Evolutionary conservation across 345 rosid genomes (phyloP).

Genomic region (Corchorus olitorius): DNA sequence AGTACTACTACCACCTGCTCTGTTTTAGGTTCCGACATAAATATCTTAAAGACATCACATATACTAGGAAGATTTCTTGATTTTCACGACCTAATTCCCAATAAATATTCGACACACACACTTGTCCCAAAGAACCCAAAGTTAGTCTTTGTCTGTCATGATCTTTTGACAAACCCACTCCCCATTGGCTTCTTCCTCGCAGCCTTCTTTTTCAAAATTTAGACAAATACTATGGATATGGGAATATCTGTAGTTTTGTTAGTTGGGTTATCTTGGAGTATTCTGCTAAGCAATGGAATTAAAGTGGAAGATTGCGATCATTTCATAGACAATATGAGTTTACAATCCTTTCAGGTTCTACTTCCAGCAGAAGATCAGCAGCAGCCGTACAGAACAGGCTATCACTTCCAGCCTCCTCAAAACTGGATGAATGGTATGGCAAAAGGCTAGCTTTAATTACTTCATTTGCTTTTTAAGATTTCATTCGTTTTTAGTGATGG

Average conservation of each 20-base stretch:
- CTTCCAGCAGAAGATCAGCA: not conserved
- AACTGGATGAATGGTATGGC: conserved; percentile 47
- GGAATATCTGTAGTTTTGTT: not conserved
- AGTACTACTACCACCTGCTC: not conserved
- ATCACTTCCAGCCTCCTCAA: conserved; percentile 42
- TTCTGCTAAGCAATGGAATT: conserved; percentile 18
- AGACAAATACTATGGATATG: not conserved
- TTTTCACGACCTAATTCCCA: not conserved
- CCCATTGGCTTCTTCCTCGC: conserved; percentile 1
- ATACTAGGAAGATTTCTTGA: not conserved
- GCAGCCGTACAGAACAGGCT: conserved; percentile 32
- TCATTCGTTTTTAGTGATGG: not conserved
- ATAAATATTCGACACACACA: not conserved
- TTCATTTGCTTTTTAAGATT: not conserved
- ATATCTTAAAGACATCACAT: not conserved
- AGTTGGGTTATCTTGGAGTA: conserved; percentile 1
- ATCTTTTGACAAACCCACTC: not conserved
- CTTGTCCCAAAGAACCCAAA: not conserved
- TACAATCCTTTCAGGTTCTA: not conserved
- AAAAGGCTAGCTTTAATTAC: not conserved
- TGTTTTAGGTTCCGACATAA: not conserved
- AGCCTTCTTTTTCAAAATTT: not conserved
- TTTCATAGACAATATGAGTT: not conserved
- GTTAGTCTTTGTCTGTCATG: not conserved
- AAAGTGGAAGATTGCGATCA: not conserved